Conservation (phyloP, 2,329 filamentous ascomycete species). For the Arthrobotrys conoides region DNA sequence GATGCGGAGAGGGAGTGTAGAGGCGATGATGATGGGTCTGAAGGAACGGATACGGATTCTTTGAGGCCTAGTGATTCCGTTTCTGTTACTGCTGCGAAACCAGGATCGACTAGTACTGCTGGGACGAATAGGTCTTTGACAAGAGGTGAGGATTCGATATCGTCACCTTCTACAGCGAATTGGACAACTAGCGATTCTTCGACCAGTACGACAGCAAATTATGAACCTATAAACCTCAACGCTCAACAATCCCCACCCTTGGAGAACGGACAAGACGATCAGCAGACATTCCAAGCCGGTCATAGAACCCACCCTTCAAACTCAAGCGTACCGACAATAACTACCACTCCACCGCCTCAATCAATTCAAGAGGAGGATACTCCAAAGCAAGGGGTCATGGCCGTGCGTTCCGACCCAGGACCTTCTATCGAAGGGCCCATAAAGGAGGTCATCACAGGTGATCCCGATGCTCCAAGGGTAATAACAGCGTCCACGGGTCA, state of each 20-base stretch:
- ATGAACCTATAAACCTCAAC: constrained; percentile 4
- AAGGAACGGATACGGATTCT: constrained; percentile 31
- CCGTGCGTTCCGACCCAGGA: not conserved
- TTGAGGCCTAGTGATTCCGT: constrained; percentile 48
- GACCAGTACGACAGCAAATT: constrained; percentile 9
- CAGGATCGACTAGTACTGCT: constrained; percentile 18
- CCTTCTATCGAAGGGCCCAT: not conserved
- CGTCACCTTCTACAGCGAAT: constrained; percentile 44
- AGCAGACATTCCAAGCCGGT: not conserved
- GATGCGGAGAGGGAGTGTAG: constrained; percentile 48
- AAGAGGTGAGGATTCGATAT: constrained; percentile 39
- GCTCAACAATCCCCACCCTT: constrained; percentile 29
- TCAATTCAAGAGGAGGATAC: not conserved
- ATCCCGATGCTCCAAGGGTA: constrained; percentile 4
- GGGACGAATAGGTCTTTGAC: constrained; percentile 29
- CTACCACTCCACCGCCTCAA: constrained; percentile 37
- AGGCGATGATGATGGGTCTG: constrained; percentile 24
- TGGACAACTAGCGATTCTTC: constrained; percentile 56
- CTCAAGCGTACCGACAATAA: constrained; percentile 40
- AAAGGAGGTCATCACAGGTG: not conserved
- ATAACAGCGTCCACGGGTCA: constrained; percentile 52
- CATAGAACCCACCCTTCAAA: constrained; percentile 7
- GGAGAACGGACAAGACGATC: not conserved
- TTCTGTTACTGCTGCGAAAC: constrained; percentile 12
- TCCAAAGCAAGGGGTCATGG: not conserved